These are phyloP conservation scores for Phytopythium litorale DNA, from an alignment of 352 stramenopile species.

Conservation along the genomic window DNA sequence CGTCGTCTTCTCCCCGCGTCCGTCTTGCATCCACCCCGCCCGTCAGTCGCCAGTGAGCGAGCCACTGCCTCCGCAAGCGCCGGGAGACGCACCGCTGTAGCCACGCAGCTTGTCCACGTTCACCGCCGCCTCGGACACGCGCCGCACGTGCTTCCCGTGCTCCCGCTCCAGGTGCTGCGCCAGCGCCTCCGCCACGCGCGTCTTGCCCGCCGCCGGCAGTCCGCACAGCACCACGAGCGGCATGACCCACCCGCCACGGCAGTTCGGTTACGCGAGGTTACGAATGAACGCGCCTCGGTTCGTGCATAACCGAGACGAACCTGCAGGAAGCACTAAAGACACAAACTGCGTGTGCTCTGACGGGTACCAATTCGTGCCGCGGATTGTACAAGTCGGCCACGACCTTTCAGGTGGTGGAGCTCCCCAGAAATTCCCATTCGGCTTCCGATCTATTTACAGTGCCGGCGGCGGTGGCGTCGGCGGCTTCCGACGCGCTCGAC, in stretches of 20 bases:
- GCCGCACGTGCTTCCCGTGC: constrained; percentile 39
- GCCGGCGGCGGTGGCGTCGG: background rate
- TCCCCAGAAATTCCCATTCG: too few species aligned
- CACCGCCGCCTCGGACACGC: constrained; percentile 55
- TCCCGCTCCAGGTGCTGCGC: constrained; percentile 33
- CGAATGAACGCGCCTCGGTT: too few species aligned
- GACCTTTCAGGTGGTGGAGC: too few species aligned
- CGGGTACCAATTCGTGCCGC: too few species aligned
- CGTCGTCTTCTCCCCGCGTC: constrained; percentile 60
- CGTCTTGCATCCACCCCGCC: constrained; percentile 21
- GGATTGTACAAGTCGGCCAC: too few species aligned
- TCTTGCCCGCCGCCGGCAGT: constrained; percentile 68
- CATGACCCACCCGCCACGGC: constrained; percentile 22
- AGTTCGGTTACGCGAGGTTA: background rate
- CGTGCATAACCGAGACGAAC: background rate
- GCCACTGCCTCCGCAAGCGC: constrained; percentile 8
- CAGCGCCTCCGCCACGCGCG: constrained; percentile 45
- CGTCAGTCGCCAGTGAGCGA: background rate
- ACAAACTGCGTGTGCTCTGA: too few species aligned
- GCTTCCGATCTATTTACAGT: background rate
- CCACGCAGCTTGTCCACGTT: constrained; percentile 54
- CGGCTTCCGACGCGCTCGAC: background rate
- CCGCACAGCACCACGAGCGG: constrained; percentile 75
- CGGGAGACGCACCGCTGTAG: constrained; percentile 41
- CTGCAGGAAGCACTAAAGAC: background rate